Percentiles rank a stretch among this genome's conserved stretches.
These are phyloP conservation scores for Tuber magnatum DNA, from an alignment of 495 filamentous ascomycete species.

Conservation along the genomic window DNA sequence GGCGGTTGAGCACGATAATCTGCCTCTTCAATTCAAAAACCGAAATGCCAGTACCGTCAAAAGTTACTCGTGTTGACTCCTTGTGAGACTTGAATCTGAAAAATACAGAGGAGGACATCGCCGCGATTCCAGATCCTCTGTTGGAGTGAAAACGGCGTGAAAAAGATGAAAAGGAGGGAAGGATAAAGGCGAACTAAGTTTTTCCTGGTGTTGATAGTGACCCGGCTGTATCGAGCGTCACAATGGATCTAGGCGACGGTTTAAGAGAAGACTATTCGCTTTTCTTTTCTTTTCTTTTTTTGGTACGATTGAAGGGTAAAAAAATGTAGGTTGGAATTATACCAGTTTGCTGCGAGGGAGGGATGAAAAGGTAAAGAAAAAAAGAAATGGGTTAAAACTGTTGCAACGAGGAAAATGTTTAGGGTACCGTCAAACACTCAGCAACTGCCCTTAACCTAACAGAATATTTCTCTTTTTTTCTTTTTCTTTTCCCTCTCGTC, in stretches of 20 bases:
- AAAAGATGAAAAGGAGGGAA: slow-evolving; percentile 7
- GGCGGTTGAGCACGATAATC: slow-evolving; percentile 85
- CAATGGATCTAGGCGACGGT: slow-evolving; percentile 31
- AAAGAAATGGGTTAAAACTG: slow-evolving; percentile 26
- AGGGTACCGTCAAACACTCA: slow-evolving; percentile 2
- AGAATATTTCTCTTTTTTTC: slow-evolving; percentile 29
- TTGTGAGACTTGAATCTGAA: slow-evolving; percentile 99
- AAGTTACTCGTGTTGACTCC: slow-evolving; percentile 86
- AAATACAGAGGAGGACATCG: slow-evolving; percentile 95
- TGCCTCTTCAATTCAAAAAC: slow-evolving; percentile 98
- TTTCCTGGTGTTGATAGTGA: slow-evolving; percentile 21
- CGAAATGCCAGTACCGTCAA: slow-evolving; percentile 96
- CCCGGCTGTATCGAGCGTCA: slow-evolving; percentile 33
- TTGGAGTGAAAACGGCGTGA: background rate
- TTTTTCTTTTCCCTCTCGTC: slow-evolving; percentile 25
- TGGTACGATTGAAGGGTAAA: slow-evolving; percentile 31
- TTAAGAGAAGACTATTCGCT: slow-evolving; percentile 37
- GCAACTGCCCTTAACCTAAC: slow-evolving; percentile 20
- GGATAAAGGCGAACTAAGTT: slow-evolving; percentile 24
- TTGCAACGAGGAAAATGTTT: slow-evolving; percentile 18
- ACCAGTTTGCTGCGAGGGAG: slow-evolving; percentile 32
- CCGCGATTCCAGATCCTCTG: slow-evolving; percentile 24
- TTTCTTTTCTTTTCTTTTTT: slow-evolving; percentile 33
- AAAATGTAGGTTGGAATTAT: slow-evolving; percentile 35
- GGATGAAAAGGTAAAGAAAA: slow-evolving; percentile 23